These are phyloP conservation scores for Serendipita sp. DNA, from an alignment of 768 basidiomycete genomes.

Conservation along the genomic window DNA sequence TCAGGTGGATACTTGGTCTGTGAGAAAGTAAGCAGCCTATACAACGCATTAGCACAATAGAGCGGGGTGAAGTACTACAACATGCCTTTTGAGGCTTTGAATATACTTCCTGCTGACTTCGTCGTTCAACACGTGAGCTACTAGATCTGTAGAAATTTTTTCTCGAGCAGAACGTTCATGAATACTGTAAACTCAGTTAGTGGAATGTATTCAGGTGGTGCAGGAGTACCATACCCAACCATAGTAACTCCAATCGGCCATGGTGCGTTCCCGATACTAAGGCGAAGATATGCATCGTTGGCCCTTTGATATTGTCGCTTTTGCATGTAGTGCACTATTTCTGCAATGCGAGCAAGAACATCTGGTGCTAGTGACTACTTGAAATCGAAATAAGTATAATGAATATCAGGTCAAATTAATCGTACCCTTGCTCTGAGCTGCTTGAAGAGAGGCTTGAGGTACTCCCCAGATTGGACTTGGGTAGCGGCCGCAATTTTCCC, in stretches of 20 bases:
- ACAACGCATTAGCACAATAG: background rate
- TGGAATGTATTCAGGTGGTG: background rate
- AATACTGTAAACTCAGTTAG: constrained; percentile 35
- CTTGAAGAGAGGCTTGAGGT: constrained; percentile 94
- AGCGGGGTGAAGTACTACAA: background rate
- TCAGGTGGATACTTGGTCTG: constrained; percentile 93
- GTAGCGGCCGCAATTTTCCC: constrained; percentile 91
- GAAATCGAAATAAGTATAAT: background rate
- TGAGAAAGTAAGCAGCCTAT: constrained; percentile 80
- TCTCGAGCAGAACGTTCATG: constrained; percentile 96
- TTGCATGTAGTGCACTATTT: constrained; percentile 96
- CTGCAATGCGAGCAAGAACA: constrained; percentile 70
- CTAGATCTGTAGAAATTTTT: constrained; percentile 93
- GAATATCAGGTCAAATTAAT: background rate
- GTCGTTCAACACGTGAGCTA: constrained; percentile 96
- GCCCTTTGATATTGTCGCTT: constrained; percentile 86
- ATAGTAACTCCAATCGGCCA: constrained; percentile 99
- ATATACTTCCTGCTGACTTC: constrained; percentile 99
- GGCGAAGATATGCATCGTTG: constrained; percentile 90
- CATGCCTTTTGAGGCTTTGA: constrained; percentile 87
- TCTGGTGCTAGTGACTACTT: constrained; percentile 57
- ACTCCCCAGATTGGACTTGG: constrained; percentile 88
- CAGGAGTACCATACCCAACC: constrained; percentile 58
- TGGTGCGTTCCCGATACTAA: constrained; percentile 96
- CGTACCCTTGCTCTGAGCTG: constrained; percentile 74